phyloP scores from a whole-genome alignment of 2,329 filamentous ascomycete genomes.

The Zymoseptoria passerinii region DNA sequence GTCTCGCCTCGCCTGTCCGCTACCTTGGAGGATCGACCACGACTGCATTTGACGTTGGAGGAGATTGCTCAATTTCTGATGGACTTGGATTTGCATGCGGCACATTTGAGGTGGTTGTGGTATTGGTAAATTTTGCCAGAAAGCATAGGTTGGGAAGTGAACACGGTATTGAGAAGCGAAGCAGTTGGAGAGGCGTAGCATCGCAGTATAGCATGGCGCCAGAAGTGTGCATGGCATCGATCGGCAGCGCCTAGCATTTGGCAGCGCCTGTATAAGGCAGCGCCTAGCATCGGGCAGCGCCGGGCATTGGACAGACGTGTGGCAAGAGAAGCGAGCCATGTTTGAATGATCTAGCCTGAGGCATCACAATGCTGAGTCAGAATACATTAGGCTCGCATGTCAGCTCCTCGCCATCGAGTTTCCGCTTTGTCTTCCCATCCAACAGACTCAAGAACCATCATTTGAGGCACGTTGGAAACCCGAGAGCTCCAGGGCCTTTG shows the following conservation, averaged over 20 bases:
- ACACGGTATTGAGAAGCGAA: neutral
- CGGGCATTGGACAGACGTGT: neutral
- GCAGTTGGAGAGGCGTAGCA: neutral
- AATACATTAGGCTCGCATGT: too few species aligned
- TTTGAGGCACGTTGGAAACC: neutral
- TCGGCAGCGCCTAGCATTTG: neutral
- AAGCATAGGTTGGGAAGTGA: neutral
- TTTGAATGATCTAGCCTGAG: too few species aligned
- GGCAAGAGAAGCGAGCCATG: neutral
- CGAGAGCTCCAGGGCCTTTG: neutral
- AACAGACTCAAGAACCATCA: neutral
- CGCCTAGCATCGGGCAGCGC: neutral
- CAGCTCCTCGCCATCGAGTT: too few species aligned
- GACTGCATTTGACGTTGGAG: neutral
- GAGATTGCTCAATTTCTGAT: conserved; percentile 6
- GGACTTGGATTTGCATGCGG: conserved; percentile 10
- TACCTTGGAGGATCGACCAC: neutral
- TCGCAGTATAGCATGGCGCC: neutral
- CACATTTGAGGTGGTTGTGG: conserved; percentile 12
- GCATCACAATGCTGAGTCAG: too few species aligned
- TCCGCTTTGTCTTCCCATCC: neutral
- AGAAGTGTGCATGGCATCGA: too few species aligned
- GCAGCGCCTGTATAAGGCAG: neutral
- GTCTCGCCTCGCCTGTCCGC: conserved; percentile 4
- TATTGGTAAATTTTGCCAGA: conserved; percentile 7